Evolutionary conservation across 257 asterid genomes (phyloP), one percentile per base, ranked within the genome.

Genomic region (Solanum raphanifolium): DNA sequence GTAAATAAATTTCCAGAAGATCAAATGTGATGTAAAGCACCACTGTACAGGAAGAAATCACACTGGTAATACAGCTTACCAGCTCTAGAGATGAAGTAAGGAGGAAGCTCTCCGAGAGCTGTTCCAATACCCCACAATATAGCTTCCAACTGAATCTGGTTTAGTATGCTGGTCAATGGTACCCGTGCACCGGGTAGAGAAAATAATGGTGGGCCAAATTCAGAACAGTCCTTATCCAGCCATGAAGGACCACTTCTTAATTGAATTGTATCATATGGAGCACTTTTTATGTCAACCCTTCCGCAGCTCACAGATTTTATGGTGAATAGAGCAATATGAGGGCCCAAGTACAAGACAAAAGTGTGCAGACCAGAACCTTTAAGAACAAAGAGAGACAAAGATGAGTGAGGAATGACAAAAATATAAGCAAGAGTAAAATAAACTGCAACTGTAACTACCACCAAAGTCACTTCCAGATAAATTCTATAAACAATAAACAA

Each of bases 81-180:
- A 48, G 92, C 92, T 83, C 90, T 90, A 35, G 92, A 90, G 85
- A 90, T 90, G 86, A 90, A 90, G 86, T 90, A 90, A 32, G 91
- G 91, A 82, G 91, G 91, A 85, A 90, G 90, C 81, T 90, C 92
- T 83, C 92, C 92, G 18, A 90, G 92, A 71, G 92, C 92, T 72
- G 92, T 90, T 48, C 92, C 92, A 78, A 90, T 46, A 83, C 92
- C 92, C 92, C 92, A 90, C 73, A 90, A 75, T 34, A 90, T 74
- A 74, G 90, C 88, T 82, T 90, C 92, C 60, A 90, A 72, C 87
- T 90, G 90, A 88, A 90, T 90, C 86, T 90, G 90, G 39, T 66
- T 78, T 87, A 90, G 82, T 88, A 90, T 88, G 83, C 89, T 88
- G 27, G 86, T 86, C 85, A 90, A 62, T 35, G 92, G 90, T 86